These are phyloP conservation scores for Diaporthe caulivora DNA, from an alignment of 2,329 filamentous ascomycete genomes.

Conservation along the genomic window DNA sequence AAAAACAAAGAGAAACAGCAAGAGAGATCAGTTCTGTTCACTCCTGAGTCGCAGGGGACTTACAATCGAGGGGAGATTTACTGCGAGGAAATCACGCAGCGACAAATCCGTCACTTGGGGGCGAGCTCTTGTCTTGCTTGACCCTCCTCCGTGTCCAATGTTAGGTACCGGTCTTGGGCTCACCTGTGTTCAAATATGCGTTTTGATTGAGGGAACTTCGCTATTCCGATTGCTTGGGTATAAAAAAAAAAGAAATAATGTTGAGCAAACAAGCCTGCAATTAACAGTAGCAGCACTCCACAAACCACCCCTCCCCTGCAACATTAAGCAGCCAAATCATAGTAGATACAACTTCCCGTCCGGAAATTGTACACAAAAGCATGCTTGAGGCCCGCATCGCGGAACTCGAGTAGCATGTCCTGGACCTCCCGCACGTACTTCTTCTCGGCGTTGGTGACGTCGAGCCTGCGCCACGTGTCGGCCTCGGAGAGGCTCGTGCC, in stretches of 20 bases:
- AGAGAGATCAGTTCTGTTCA: too few relatives aligned
- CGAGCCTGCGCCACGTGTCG: conserved; percentile 85
- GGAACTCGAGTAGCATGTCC: conserved; percentile 77
- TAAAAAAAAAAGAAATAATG: not conserved
- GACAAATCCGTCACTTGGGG: not conserved
- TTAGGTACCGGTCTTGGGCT: not conserved
- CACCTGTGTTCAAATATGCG: not conserved
- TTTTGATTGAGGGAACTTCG: not conserved
- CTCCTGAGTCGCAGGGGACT: too few relatives aligned
- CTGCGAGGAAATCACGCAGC: not conserved
- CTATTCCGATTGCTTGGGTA: not conserved
- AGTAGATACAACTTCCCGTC: conserved; percentile 86
- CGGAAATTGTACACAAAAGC: conserved; percentile 94
- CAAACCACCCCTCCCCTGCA: not conserved
- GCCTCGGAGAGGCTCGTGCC: conserved; percentile 81
- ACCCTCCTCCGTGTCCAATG: not conserved
- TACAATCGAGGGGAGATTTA: too few relatives aligned
- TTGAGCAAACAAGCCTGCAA: not conserved
- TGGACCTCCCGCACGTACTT: conserved; percentile 88
- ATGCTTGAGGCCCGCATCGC: conserved; percentile 70
- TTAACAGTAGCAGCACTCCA: not conserved
- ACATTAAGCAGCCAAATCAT: conserved; percentile 74
- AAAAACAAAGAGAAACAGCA: too few relatives aligned
- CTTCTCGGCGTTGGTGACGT: conserved; percentile 82
- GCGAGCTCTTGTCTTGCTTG: not conserved